These are phyloP conservation scores for Paracoccidioides brasiliensis DNA, from an alignment of 2,329 filamentous ascomycete genomes.

Conservation along the genomic window DNA sequence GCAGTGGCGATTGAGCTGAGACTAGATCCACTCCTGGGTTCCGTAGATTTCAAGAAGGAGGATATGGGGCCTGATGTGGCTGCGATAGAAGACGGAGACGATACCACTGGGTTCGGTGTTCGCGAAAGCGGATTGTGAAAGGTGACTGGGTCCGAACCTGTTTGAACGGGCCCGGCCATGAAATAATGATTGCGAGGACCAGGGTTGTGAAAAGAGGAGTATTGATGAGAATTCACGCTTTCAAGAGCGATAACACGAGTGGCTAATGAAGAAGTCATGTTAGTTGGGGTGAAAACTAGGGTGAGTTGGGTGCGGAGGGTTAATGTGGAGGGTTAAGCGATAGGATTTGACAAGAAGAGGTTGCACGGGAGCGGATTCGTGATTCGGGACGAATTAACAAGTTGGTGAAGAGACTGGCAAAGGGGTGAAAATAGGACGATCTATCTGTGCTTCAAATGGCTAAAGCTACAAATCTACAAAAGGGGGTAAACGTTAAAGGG, in stretches of 20 bases:
- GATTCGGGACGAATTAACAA: background rate
- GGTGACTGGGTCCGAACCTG: constrained; percentile 28
- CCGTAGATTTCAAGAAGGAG: constrained; percentile 23
- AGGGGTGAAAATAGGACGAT: background rate
- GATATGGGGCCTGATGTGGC: constrained; percentile 18
- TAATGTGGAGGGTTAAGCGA: background rate
- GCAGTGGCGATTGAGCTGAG: constrained; percentile 31
- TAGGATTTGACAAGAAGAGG: background rate
- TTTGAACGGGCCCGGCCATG: constrained; percentile 33
- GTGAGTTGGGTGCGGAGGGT: constrained; percentile 4
- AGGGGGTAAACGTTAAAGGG: background rate
- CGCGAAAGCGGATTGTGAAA: constrained; percentile 25
- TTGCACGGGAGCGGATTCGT: background rate
- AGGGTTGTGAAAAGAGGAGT: constrained; percentile 21
- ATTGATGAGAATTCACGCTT: constrained; percentile 7
- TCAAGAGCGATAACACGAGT: constrained; percentile 4
- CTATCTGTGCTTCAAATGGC: background rate
- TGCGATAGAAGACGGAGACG: constrained; percentile 15
- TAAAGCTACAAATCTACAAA: background rate
- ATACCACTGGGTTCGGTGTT: constrained; percentile 13
- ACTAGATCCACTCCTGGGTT: constrained; percentile 23
- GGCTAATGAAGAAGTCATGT: constrained; percentile 27
- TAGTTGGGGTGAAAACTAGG: constrained; percentile 12
- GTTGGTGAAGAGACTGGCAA: background rate
- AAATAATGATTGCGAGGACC: constrained; percentile 20